Base-by-base conservation (phyloP, 306 rosid species). In the Malus sieversii region DNA sequence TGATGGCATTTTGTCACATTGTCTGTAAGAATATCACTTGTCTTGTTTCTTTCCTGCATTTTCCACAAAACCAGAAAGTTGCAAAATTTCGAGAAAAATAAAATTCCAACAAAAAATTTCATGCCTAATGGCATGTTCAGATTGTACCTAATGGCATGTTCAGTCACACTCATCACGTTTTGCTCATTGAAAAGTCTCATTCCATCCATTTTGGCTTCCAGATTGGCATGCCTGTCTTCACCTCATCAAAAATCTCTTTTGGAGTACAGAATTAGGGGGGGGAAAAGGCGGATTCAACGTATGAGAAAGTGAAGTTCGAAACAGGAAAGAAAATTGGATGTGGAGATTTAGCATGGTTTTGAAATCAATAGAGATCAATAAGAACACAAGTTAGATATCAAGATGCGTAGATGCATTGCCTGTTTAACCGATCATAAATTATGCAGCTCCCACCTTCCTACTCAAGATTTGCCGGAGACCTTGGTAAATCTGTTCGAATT, bases 121-220 rank as follows among this genome's bases (percentile, higher is more conserved):
- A 33, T 33, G 38, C 7, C 38, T 33, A 33, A 33, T 5, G 38
- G 7, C 35, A 33, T 33, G 35, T 33, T 33, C 35, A 33, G 35
- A 33, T 4, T 45, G 44, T 23, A 63, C 66, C 69, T 23, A 72
- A 57, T 77, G 75, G 65, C 63, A 71, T 75, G 89, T 82, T 75
- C 62, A 59, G 90, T 86, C 92, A 77, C 81, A 79, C 79, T 90
- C 96, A 75, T 85, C 88, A 78, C 90, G 88, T 81, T 89, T 91
- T 90, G 94, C 85, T 83, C 79, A 66, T 77, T 66, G 96, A 82
- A 42, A 27, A 30, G 86, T 90, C 87, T 70, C 71, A 81, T 64
- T 91, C 95, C 23, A 59, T 62, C 79, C 73, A 16, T 85, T 48
- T 77, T 74, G 75, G 78, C 68, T 51, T 81, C 79, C 84, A 82